These are phyloP conservation scores for Aschersonia sp. DNA, from an alignment of 2,329 filamentous ascomycete genomes.

Conservation along the genomic window DNA sequence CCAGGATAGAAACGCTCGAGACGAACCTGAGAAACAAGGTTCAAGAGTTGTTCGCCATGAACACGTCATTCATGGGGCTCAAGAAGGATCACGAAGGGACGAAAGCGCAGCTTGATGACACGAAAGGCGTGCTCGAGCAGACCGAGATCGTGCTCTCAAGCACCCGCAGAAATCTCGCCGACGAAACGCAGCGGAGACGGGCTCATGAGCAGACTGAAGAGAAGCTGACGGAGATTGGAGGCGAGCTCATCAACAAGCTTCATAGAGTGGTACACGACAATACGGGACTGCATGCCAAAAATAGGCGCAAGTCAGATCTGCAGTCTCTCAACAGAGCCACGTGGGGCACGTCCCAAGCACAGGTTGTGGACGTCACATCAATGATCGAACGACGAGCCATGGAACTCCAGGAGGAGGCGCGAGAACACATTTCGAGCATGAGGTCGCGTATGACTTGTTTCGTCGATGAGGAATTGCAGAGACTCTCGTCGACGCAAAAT, in stretches of 20 bases:
- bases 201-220: slow-evolving; percentile 79
- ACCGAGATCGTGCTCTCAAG: slow-evolving; percentile 72
- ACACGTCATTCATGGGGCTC: slow-evolving; percentile 71
- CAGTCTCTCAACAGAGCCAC: slow-evolving; percentile 63
- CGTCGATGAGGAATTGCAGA: slow-evolving; percentile 58
- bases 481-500: slow-evolving; percentile 53
- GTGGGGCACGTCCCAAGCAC: slow-evolving; percentile 63
- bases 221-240: slow-evolving; percentile 58
- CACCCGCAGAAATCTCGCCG: slow-evolving; percentile 60
- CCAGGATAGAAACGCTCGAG: slow-evolving; percentile 87
- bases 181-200: slow-evolving; percentile 66
- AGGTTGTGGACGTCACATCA: slow-evolving; percentile 62
- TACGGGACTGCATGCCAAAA: slow-evolving; percentile 69
- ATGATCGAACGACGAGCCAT: slow-evolving; percentile 64
- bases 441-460: slow-evolving; percentile 62
- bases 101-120: slow-evolving; percentile 57
- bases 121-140: slow-evolving; percentile 68
- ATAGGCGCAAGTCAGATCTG: slow-evolving; percentile 70
- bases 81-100: slow-evolving; percentile 83
- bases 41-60: slow-evolving; percentile 78
- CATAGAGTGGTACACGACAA: slow-evolving; percentile 68
- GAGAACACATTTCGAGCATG: slow-evolving; percentile 51
- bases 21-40: slow-evolving; percentile 82
- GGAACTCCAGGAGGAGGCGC: slow-evolving; percentile 58
- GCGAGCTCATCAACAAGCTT: slow-evolving; percentile 63